These are phyloP conservation scores for Phytophthora ohioensis DNA, from an alignment of 352 stramenopile genomes.

Conservation along the genomic window DNA sequence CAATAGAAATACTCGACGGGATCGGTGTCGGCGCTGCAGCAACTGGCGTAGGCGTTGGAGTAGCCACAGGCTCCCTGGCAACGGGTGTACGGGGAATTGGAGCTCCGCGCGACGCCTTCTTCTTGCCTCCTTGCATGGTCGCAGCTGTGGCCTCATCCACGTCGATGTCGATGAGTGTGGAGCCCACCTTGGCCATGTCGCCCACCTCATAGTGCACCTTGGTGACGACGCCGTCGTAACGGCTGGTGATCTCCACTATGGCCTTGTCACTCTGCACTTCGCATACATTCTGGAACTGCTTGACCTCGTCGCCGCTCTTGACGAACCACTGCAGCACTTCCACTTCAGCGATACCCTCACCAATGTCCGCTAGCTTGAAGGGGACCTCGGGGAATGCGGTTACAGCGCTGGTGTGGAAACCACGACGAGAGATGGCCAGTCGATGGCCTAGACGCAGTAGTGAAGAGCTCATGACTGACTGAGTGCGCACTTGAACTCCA, in stretches of 20 bases:
- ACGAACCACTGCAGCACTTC: constrained; percentile 99
- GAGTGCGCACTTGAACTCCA: constrained; percentile 13
- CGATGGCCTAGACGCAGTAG: constrained; percentile 26
- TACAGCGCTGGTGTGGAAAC: constrained; percentile 59
- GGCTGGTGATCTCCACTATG: constrained; percentile 98
- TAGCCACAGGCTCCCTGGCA: constrained; percentile 12
- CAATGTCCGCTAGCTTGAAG: constrained; percentile 97
- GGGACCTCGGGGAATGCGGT: constrained; percentile 75
- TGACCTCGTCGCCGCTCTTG: constrained; percentile 88
- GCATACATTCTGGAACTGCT: constrained; percentile 98
- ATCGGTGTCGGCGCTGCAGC: constrained; percentile 4
- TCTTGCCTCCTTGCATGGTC: constrained; percentile 47
- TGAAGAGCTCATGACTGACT: constrained; percentile 19
- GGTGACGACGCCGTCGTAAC: constrained; percentile 95
- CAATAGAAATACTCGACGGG: constrained; percentile 12
- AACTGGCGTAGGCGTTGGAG: constrained; percentile 2
- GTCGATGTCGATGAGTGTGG: constrained; percentile 94
- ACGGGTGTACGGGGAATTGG: constrained; percentile 26
- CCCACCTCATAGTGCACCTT: constrained; percentile 94
- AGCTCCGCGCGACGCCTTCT: constrained; percentile 21
- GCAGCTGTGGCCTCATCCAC: constrained; percentile 79
- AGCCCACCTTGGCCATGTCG: constrained; percentile 96
- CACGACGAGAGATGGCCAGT: constrained; percentile 25
- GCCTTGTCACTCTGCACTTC: constrained; percentile 98
- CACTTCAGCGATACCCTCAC: constrained; percentile 98